These are phyloP conservation scores for Onygenales sp. DNA, from an alignment of 2,329 filamentous ascomycete species.

Conservation along the genomic window DNA sequence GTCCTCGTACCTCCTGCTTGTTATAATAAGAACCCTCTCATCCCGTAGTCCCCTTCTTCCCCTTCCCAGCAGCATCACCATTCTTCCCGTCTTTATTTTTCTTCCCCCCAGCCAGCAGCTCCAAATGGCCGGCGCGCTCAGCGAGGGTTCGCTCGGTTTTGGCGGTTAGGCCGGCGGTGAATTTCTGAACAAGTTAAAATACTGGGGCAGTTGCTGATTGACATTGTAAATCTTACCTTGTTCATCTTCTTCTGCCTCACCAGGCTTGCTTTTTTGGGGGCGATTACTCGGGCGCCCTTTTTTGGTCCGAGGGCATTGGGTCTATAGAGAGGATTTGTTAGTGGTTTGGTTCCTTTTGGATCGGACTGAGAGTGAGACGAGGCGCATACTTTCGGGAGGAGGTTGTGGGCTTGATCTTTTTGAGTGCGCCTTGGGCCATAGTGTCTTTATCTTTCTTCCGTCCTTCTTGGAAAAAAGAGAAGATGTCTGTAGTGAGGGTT, in stretches of 20 bases:
- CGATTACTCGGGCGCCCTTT: conserved; percentile 53
- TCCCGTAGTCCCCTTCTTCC: not conserved
- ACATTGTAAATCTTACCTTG: conserved; percentile 36
- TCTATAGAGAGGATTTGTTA: conserved; percentile 10
- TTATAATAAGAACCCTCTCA: too few species aligned
- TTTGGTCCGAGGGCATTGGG: conserved; percentile 39
- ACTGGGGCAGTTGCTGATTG: not conserved
- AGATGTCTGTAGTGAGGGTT: too few species aligned
- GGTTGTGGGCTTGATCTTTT: conserved; percentile 28
- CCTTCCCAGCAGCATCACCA: conserved; percentile 16
- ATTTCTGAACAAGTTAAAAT: conserved; percentile 38
- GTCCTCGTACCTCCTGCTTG: too few species aligned
- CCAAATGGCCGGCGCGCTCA: conserved; percentile 59
- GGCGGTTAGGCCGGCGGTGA: conserved; percentile 51
- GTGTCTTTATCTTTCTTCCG: not conserved
- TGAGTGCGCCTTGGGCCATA: conserved; percentile 42
- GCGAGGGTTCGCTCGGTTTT: conserved; percentile 61
- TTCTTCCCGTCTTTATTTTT: conserved; percentile 38
- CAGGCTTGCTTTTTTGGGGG: conserved; percentile 55
- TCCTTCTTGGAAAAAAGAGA: not conserved
- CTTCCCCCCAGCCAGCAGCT: conserved; percentile 58
- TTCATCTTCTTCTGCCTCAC: conserved; percentile 54
- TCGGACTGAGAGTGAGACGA: not conserved
- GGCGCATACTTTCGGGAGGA: conserved; percentile 29
- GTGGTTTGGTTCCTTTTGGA: not conserved